These are phyloP conservation scores for Geotrichum carabidarum DNA, from an alignment of 1,139 yeast species.

Conservation along the genomic window DNA sequence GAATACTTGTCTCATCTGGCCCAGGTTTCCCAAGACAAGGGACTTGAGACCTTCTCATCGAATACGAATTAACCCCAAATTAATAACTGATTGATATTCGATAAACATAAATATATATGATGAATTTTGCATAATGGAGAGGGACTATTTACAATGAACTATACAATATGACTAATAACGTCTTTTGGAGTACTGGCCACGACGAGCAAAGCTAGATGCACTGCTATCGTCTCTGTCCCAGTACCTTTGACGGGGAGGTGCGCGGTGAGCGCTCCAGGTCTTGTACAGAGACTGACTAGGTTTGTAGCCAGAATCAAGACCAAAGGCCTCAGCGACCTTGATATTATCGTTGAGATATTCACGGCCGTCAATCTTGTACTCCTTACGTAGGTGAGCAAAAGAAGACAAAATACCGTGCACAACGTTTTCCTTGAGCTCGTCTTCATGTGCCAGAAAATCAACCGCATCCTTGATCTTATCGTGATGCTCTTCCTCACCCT, in stretches of 20 bases:
- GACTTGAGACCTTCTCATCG: background rate
- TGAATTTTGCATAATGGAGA: conserved; percentile 6
- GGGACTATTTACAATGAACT: background rate
- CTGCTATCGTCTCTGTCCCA: conserved; percentile 15
- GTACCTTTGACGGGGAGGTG: conserved; percentile 14
- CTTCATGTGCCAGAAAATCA: conserved; percentile 13
- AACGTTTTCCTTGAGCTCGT: conserved; percentile 15
- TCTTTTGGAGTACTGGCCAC: conserved; percentile 7
- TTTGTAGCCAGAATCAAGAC: conserved; percentile 6
- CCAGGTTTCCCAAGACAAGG: background rate
- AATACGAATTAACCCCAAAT: background rate
- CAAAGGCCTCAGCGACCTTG: conserved; percentile 10
- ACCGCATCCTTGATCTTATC: conserved; percentile 14
- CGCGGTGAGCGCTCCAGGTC: conserved; percentile 16
- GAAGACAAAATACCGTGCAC: conserved; percentile 15
- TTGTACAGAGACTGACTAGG: conserved; percentile 7
- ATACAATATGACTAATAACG: conserved; percentile 2
- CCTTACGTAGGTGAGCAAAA: conserved; percentile 18
- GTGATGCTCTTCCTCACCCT: conserved; percentile 10
- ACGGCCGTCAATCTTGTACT: conserved; percentile 18
- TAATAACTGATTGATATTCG: background rate
- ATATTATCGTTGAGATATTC: conserved; percentile 15
- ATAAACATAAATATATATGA: background rate
- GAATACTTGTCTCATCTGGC: conserved; percentile 14
- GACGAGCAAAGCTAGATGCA: conserved; percentile 18